phyloP scores from a whole-genome alignment of 805 yeast species.

The Pichia californica region DNA sequence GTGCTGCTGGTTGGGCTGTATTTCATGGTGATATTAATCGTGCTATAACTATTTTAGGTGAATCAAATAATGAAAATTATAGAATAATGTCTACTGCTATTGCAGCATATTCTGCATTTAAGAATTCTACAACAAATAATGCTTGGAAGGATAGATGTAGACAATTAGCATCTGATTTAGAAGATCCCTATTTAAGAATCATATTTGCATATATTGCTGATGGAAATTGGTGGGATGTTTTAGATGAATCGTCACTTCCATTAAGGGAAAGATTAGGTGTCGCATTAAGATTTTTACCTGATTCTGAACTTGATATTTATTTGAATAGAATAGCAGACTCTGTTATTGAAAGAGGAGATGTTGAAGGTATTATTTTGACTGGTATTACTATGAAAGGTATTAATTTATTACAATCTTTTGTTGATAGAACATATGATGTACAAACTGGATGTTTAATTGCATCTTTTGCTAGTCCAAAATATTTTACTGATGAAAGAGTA shows the following conservation, averaged over 20 bases:
- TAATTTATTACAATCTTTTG: constrained; percentile 76
- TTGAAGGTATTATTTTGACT: constrained; percentile 84
- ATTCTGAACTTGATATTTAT: constrained; percentile 67
- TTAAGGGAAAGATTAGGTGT: constrained; percentile 85
- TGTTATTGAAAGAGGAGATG: constrained; percentile 72
- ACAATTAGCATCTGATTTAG: constrained; percentile 77
- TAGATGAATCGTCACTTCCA: constrained; percentile 85
- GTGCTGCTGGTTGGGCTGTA: constrained; percentile 98
- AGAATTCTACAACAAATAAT: constrained; percentile 51
- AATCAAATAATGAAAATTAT: constrained; percentile 64
- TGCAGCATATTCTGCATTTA: constrained; percentile 77
- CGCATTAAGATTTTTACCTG: constrained; percentile 79
- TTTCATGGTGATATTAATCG: constrained; percentile 82
- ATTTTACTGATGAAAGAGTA: constrained; percentile 65
- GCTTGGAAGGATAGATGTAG: constrained; percentile 95
- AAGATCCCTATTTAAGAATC: constrained; percentile 83
- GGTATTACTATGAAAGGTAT: constrained; percentile 88
- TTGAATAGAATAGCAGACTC: constrained; percentile 62
- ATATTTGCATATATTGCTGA: constrained; percentile 92
- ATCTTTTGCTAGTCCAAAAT: constrained; percentile 77
- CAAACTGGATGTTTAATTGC: constrained; percentile 86
- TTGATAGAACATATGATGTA: constrained; percentile 81
- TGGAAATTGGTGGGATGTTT: constrained; percentile 93
- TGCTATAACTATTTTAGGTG: constrained; percentile 73
- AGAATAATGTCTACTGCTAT: constrained; percentile 87